A percentile compares a stretch with the other conserved stretches of the same genome.
phyloP scores from a whole-genome alignment of 2,329 filamentous ascomycete species.

The Elsinoe ampelina region DNA sequence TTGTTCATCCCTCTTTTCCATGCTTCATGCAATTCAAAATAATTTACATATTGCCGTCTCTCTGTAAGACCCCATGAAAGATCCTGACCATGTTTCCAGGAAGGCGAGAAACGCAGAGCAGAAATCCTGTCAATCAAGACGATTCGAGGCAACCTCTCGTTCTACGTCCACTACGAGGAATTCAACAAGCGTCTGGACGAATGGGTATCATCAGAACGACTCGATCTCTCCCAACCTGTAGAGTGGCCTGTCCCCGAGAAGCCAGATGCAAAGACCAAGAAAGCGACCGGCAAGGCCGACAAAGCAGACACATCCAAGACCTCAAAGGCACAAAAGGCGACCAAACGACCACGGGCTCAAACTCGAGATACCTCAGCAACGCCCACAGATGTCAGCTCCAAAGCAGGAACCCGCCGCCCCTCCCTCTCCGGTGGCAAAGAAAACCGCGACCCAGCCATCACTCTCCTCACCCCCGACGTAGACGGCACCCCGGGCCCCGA shows the following conservation, averaged over 20 bases:
- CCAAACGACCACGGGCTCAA: slow-evolving; percentile 35
- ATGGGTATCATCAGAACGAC: slow-evolving; percentile 75
- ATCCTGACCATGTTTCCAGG: slow-evolving; percentile 33
- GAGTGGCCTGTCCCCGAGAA: slow-evolving; percentile 95
- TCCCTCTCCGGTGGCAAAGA: slow-evolving; percentile 53
- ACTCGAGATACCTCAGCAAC: slow-evolving; percentile 46
- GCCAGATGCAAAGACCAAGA: slow-evolving; percentile 77
- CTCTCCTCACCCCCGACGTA: slow-evolving; percentile 36
- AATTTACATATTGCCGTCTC: background rate
- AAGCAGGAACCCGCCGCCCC: slow-evolving; percentile 36
- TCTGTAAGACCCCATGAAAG: background rate
- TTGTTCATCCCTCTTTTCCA: slow-evolving; percentile 21
- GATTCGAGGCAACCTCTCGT: slow-evolving; percentile 77
- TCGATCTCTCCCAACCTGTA: slow-evolving; percentile 82
- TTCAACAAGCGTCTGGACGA: slow-evolving; percentile 89
- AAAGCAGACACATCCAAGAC: slow-evolving; percentile 27
- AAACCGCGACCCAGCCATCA: slow-evolving; percentile 42
- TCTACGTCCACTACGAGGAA: slow-evolving; percentile 96
- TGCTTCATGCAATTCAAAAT: slow-evolving; percentile 14
- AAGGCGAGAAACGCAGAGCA: slow-evolving; percentile 79
- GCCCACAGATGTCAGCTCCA: slow-evolving; percentile 37
- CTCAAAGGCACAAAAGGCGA: slow-evolving; percentile 36
- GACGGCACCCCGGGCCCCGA: slow-evolving; percentile 43
- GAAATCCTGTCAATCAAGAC: slow-evolving; percentile 94
- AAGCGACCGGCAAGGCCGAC: slow-evolving; percentile 39